Base-by-base conservation (phyloP, 2,329 filamentous ascomycete species). In the Ambrosiella cleistominuta region DNA sequence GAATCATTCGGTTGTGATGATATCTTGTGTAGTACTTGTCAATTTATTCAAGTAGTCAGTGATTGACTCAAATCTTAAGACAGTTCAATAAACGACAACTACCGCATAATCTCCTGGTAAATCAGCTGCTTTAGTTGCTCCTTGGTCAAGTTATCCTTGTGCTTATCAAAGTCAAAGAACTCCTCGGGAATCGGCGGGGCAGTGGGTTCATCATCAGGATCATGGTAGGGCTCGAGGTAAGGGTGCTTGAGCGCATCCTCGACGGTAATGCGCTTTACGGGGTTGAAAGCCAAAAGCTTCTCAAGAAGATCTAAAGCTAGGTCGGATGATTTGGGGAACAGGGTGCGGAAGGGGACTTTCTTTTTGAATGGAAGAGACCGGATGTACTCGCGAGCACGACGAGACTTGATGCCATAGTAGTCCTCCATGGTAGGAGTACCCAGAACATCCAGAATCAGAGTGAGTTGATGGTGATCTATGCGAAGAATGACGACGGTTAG, bases 141-240 rank as follows among this genome's bases (percentile, higher is more conserved):
- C 75, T 98, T 98, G 76, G 86, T 96, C 68, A 98, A 74, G 66
- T 85, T 93, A 71, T 98, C 93, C 82, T 98, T 98, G 78, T 97
- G 95, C 80, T 96, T 96, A 74, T 98, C 93, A 71, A 98, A 98
- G 72, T 98, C 93, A 70, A 98, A 98, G 77, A 98, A 98, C 70
- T 95, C 91, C 70, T 97, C 91, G 19, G 93, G 93, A 66, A 98
- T 98, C 19, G 93, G 90, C 49, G 90, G 87, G 15, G 93, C 93
- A 11, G 88, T 96, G 54, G 93, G 93, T 78, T 98, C 93, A 69
- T 98, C 93, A 68, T 97, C 93, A 6, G 93, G 93, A 70, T 98
- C 93, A 71, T 98, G 93, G 72, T 98, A 98, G 5, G 93, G 93
- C 75, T 98, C 93, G 39, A 98, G 81, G 72, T 98, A 98, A 4